Conservation (phyloP, 305 asterid genomes). For the Solanum hybrid region DNA sequence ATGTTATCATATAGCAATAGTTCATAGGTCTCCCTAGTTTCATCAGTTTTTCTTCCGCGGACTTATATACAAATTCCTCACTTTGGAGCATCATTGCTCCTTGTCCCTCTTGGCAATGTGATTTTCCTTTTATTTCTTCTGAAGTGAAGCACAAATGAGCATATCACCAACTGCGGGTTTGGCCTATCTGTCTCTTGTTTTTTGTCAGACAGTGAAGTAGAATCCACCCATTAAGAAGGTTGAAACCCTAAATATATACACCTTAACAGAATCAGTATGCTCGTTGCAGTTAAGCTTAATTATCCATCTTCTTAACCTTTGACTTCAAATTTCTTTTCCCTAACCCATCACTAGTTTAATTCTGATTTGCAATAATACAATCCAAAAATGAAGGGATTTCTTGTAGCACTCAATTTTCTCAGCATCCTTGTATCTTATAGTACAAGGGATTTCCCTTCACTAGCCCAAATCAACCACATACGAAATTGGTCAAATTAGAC, state of each 20-base stretch:
- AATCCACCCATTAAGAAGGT: background rate
- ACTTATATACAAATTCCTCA: background rate
- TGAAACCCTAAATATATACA: background rate
- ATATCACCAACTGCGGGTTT: background rate
- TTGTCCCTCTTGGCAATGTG: background rate
- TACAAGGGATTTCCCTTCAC: background rate
- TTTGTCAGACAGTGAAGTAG: background rate
- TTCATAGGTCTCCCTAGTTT: background rate
- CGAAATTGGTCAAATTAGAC: background rate
- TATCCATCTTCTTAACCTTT: background rate
- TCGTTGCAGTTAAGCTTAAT: background rate
- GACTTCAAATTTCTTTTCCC: background rate
- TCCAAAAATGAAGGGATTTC: background rate
- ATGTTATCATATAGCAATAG: background rate
- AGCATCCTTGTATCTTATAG: background rate
- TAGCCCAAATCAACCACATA: background rate
- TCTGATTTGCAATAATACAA: background rate
- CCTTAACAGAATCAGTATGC: background rate
- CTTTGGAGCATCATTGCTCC: background rate
- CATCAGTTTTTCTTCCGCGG: background rate
- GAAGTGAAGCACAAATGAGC: background rate
- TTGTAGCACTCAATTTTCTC: background rate
- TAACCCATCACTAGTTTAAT: background rate
- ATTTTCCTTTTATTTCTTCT: background rate
- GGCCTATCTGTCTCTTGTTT: background rate